phyloP scores from a whole-genome alignment of 2,329 filamentous ascomycete species.

The Seiridium unicorne region DNA sequence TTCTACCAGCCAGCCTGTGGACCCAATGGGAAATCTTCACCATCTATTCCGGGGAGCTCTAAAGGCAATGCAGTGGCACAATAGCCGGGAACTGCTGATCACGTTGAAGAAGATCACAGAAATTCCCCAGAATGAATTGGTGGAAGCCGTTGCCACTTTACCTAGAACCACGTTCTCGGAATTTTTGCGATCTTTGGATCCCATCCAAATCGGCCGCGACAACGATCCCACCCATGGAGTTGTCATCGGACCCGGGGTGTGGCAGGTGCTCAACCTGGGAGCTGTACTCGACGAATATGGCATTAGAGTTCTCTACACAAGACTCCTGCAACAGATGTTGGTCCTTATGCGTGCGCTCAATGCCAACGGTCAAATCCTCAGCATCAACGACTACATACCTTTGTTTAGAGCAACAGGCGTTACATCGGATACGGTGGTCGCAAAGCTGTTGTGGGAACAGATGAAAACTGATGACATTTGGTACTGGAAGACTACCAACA shows the following conservation, averaged over 20 bases:
- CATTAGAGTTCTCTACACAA: slow-evolving; percentile 38
- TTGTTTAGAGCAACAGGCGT: slow-evolving; percentile 48
- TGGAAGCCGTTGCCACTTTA: slow-evolving; percentile 36
- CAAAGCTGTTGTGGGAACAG: slow-evolving; percentile 33
- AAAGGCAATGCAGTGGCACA: slow-evolving; percentile 17
- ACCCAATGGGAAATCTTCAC: not conserved
- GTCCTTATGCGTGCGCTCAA: slow-evolving; percentile 31
- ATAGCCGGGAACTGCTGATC: slow-evolving; percentile 18
- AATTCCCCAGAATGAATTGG: slow-evolving; percentile 20
- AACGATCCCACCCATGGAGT: slow-evolving; percentile 47
- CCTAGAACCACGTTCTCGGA: slow-evolving; percentile 60
- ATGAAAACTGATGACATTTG: slow-evolving; percentile 18
- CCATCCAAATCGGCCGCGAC: slow-evolving; percentile 45
- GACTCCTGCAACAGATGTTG: slow-evolving; percentile 34
- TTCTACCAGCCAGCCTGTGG: not conserved
- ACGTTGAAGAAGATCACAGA: slow-evolving; percentile 17
- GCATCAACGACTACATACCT: slow-evolving; percentile 40
- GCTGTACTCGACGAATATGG: slow-evolving; percentile 41
- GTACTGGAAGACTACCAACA: slow-evolving; percentile 20
- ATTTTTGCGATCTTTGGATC: slow-evolving; percentile 61
- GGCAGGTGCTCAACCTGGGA: slow-evolving; percentile 34
- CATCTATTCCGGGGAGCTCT: slow-evolving; percentile 9
- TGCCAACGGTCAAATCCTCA: slow-evolving; percentile 23
- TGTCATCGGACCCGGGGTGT: slow-evolving; percentile 36
- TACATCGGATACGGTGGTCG: slow-evolving; percentile 32